Evolutionary conservation across 2,329 filamentous ascomycete genomes (phyloP), one percentile per base, ranked within the genome.

Genomic region (Aspergillus ibericus): DNA sequence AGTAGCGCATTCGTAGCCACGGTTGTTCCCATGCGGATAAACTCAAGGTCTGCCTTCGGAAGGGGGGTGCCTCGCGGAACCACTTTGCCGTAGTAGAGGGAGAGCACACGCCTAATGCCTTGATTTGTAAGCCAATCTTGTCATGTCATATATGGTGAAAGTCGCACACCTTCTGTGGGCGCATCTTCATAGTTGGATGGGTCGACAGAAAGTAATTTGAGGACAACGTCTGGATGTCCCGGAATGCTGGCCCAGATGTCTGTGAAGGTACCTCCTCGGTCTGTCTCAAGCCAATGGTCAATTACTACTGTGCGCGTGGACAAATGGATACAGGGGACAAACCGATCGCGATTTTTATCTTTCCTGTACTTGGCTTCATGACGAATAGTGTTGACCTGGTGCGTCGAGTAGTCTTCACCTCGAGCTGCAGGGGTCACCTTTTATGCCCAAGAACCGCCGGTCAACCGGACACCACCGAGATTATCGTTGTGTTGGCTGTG

Each of bases 1-100:
- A 96, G 81, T 57, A 96, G 76, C 0, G 92, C 92, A 71, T 96
- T 96, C 1, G 92, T 96, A 7, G 91, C 92, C 12, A 96, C 91
- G 0, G 92, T 96, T 3, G 92, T 96, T 44, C 92, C 92, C 91
- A 96, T 96, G 55, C 92, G 87, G 71, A 96, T 95, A 2, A 58
- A 64, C 13, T 64, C 64, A 5, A 67, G 55, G 13, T 50, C 46
- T 12, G 49, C 46, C 56, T 65, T 59, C 50, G 61, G 56, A 22
- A 68, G 50, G 29, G 59, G 61, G 8, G 52, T 58, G 18, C 60
- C 53, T 29, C 66, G 59, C 1, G 66, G 59, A 25, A 64, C 58
- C 18, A 60, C 49, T 32, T 53, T 29, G 9, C 64, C 62, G 16
- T 59, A 54, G 25, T 59, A 61, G 36, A 56, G 3, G 29, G 44